Evolutionary conservation across 495 filamentous ascomycete genomes (phyloP).

Genomic region (Aspergillus ostianus): DNA sequence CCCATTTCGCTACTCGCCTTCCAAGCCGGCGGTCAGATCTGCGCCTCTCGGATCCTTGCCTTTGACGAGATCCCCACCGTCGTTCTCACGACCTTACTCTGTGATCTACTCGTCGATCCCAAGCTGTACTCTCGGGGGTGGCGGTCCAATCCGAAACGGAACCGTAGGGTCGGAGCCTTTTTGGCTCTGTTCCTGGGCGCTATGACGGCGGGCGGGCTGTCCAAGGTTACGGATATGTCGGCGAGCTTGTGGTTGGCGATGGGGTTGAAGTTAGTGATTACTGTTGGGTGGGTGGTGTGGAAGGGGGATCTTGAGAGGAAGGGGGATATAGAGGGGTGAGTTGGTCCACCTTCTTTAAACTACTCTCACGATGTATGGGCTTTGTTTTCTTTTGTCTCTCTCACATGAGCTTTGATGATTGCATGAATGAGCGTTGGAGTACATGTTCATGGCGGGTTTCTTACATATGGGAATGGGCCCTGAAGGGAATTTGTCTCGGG

Average conservation of each 20-base stretch:
- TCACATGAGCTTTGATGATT: neutral
- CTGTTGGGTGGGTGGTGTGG: slow-evolving; percentile 34
- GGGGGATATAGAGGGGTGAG: slow-evolving; percentile 11
- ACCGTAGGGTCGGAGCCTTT: slow-evolving; percentile 34
- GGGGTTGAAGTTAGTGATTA: slow-evolving; percentile 34
- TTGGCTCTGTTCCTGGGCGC: slow-evolving; percentile 37
- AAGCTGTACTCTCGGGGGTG: slow-evolving; percentile 20
- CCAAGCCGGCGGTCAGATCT: slow-evolving; percentile 68
- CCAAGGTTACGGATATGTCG: slow-evolving; percentile 28
- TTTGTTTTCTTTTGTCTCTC: neutral
- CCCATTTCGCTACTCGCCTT: slow-evolving; percentile 62
- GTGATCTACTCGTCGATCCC: slow-evolving; percentile 51
- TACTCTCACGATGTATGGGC: neutral
- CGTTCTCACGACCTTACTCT: slow-evolving; percentile 65
- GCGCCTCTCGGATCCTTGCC: slow-evolving; percentile 56
- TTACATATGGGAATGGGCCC: neutral
- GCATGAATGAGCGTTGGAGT: neutral
- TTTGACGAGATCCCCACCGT: slow-evolving; percentile 69
- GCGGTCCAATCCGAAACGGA: slow-evolving; percentile 31
- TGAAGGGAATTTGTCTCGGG: too few species aligned
- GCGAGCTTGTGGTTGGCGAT: slow-evolving; percentile 40
- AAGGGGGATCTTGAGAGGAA: slow-evolving; percentile 18
- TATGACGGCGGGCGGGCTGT: slow-evolving; percentile 38
- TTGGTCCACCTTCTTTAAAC: neutral
- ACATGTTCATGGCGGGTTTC: neutral